These are phyloP conservation scores for Citropsis articulata DNA, from an alignment of 345 rosid genomes.

Conservation along the genomic window DNA sequence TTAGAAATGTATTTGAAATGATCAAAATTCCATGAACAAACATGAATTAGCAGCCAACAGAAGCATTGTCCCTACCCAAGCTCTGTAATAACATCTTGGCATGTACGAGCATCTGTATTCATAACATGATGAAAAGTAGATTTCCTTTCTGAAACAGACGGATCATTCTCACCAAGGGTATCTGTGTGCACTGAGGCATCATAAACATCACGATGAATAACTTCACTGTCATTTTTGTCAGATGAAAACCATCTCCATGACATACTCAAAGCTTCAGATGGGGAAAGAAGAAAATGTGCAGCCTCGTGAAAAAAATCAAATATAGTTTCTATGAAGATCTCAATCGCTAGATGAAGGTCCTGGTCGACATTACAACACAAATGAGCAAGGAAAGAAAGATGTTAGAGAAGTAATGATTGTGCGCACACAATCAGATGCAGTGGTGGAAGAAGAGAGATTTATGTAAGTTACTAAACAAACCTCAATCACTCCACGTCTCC, in stretches of 20 bases:
- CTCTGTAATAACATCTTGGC: constrained; percentile 94
- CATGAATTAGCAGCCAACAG: not conserved
- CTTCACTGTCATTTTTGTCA: constrained; percentile 20
- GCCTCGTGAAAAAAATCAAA: constrained; percentile 81
- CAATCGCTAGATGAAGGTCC: constrained; percentile 95
- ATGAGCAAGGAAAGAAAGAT: not conserved
- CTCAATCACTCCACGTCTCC: constrained; percentile 98
- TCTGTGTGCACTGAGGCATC: constrained; percentile 46
- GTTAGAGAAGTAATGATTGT: constrained; percentile 9
- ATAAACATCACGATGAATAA: constrained; percentile 18
- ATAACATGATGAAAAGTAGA: constrained; percentile 52
- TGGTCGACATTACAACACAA: constrained; percentile 29
- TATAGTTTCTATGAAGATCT: constrained; percentile 74
- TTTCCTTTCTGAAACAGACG: constrained; percentile 50
- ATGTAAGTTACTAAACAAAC: constrained; percentile 34
- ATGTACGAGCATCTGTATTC: constrained; percentile 92
- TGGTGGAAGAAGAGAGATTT: not conserved
- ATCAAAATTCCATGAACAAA: constrained; percentile 3
- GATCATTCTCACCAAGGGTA: constrained; percentile 64
- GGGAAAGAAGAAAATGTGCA: constrained; percentile 70
- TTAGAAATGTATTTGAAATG: constrained; percentile 4
- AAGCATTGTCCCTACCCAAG: constrained; percentile 62
- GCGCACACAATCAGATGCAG: not conserved
- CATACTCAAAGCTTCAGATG: constrained; percentile 46
- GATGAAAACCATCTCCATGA: constrained; percentile 51